These are phyloP conservation scores for Thermoascus crustaceus DNA, from an alignment of 2,329 filamentous ascomycete genomes.

Conservation along the genomic window DNA sequence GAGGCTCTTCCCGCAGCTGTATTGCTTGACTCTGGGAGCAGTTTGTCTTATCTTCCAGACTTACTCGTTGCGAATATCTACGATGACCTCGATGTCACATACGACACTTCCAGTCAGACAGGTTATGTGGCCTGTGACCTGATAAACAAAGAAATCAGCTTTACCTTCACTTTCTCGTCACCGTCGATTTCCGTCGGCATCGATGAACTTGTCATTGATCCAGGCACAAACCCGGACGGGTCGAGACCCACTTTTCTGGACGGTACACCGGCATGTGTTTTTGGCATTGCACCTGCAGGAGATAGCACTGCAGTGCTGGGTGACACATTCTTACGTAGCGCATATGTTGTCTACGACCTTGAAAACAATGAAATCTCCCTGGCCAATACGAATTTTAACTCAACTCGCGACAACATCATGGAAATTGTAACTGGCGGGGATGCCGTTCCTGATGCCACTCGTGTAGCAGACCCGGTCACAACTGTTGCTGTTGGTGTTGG, in stretches of 20 bases:
- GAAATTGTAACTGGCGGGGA: constrained; percentile 44
- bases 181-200: constrained; percentile 48
- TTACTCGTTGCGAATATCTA: constrained; percentile 42
- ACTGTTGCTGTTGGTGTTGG: constrained; percentile 34
- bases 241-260: constrained; percentile 40
- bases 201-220: constrained; percentile 49
- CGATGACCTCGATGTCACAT: constrained; percentile 51
- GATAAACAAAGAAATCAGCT: constrained; percentile 39
- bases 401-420: constrained; percentile 39
- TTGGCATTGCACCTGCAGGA: constrained; percentile 57
- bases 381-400: constrained; percentile 58
- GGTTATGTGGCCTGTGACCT: constrained; percentile 49
- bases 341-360: constrained; percentile 69
- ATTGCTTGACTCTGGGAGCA: constrained; percentile 34
- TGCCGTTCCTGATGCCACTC: constrained; percentile 44
- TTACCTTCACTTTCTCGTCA: constrained; percentile 52
- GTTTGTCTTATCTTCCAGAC: constrained; percentile 33
- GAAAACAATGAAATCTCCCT: constrained; percentile 63
- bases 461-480: constrained; percentile 43
- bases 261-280: constrained; percentile 53
- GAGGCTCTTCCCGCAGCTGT: constrained; percentile 30
- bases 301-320: constrained; percentile 55
- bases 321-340: constrained; percentile 66
- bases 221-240: constrained; percentile 20
- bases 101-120: constrained; percentile 45